A percentile compares a stretch with the other conserved stretches of the same genome.
Conservation (phyloP, 2,329 filamentous ascomycete species). For the Xylaria sp. region DNA sequence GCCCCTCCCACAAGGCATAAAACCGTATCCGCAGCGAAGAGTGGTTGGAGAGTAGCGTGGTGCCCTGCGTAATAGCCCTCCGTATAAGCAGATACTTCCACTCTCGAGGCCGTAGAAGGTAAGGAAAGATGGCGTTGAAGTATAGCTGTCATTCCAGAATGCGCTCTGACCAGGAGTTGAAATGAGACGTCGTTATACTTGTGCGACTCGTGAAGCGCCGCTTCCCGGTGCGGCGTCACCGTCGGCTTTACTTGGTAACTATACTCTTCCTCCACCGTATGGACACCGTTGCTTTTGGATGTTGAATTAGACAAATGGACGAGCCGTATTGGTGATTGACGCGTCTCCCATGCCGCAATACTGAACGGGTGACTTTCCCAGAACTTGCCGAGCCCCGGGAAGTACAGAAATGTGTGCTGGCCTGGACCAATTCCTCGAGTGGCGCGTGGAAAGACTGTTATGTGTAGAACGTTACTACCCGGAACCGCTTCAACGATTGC, state of each 20-base stretch:
- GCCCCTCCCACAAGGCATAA: conserved; percentile 28
- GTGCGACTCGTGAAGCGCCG: background rate
- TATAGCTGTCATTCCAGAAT: conserved; percentile 23
- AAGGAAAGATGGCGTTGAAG: conserved; percentile 18
- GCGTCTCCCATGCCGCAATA: conserved; percentile 29
- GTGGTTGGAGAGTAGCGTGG: conserved; percentile 13
- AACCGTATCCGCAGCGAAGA: conserved; percentile 26
- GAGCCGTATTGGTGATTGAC: background rate
- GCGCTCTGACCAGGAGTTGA: conserved; percentile 23
- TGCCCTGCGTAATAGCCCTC: conserved; percentile 31
- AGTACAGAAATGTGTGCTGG: conserved; percentile 32
- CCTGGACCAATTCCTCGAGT: conserved; percentile 22
- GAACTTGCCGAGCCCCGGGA: conserved; percentile 28
- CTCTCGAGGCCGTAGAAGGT: background rate
- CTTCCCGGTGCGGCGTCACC: background rate
- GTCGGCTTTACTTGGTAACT: background rate
- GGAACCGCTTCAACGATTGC: conserved; percentile 25
- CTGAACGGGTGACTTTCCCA: conserved; percentile 40
- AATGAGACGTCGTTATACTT: conserved; percentile 9
- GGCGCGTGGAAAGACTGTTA: conserved; percentile 25
- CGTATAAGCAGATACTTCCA: conserved; percentile 23
- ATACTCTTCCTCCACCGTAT: background rate
- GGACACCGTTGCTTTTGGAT: background rate
- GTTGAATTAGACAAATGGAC: background rate
- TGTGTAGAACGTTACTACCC: conserved; percentile 25